Evolutionary conservation across 2,329 filamentous ascomycete genomes (phyloP).

Genomic region (Colletotrichum chrysophilum): DNA sequence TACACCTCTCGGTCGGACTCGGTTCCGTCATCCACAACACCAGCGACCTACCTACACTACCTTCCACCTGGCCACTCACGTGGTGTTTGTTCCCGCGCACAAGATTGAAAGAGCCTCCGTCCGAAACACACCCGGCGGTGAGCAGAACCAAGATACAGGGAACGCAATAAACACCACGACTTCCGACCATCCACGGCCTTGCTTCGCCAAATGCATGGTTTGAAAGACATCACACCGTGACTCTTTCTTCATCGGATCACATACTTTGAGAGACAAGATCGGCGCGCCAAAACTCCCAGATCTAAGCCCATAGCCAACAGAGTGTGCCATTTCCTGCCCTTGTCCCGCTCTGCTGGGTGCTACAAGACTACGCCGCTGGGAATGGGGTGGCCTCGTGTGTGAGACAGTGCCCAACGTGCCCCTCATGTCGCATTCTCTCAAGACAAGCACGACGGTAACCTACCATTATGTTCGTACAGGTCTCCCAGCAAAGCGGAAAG

Average conservation of each 20-base stretch:
- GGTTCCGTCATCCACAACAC: not conserved
- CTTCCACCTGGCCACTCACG: not conserved
- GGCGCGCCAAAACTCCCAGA: not conserved
- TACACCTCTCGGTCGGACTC: not conserved
- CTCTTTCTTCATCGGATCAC: not conserved
- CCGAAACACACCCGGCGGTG: conserved; percentile 6
- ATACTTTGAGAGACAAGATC: conserved; percentile 3
- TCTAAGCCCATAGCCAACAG: not conserved
- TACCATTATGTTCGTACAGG: not conserved
- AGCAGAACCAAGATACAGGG: not conserved
- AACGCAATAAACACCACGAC: not conserved
- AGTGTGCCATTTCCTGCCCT: not conserved
- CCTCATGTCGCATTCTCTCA: not conserved
- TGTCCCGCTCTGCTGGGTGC: not conserved
- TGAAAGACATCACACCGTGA: not conserved
- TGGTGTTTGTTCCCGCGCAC: not conserved
- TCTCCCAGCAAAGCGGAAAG: not conserved
- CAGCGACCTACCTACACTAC: not conserved
- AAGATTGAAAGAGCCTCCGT: not conserved
- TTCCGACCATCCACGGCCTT: not conserved
- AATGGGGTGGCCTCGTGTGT: not conserved
- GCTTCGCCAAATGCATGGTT: not conserved
- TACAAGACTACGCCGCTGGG: not conserved
- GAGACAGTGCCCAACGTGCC: not conserved
- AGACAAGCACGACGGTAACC: not conserved